Base-by-base conservation (phyloP, 208 protist species). In the Trypanosoma cruzi region DNA sequence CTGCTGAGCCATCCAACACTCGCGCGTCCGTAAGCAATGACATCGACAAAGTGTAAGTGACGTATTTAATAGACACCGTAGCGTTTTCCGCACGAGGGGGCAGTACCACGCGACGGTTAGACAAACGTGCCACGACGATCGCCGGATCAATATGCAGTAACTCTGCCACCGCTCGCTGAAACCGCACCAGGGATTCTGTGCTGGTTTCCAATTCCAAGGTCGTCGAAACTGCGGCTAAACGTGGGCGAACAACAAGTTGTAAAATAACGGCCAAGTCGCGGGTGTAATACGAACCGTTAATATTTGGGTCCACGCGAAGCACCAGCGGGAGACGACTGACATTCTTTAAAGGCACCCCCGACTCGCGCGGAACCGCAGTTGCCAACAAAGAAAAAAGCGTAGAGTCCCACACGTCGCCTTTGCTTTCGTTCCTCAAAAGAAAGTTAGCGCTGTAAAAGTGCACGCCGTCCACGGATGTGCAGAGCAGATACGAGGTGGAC, bases 361-460 rank as follows among this genome's bases (percentile, higher is more conserved):
- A 28, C 36, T 56, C 18, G 28, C 36, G 32, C n/a, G 73, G 56
- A 40, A 59, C 10, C 68, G 55, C 36, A 34, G 28, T 36, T 54
- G 24, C 18, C 53, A 64, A 40, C 1, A 40, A 46, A 29, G 49
- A 46, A n/a, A 55, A 7, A 44, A n/a, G 18, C 37, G 32, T 14
- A 42, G 26, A 22, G 22, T 29, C 48, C 16, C 37, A 29, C 22
- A 2, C 36, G 32, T 4, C 32, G 59, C 32, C 31, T 18, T 32
- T 10, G 28, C 28, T 29, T 1, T 22, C 20, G 13, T n/a, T 34
- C 31, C 24, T 5, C 46, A 37, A 26, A 0, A 28, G 54, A 26
- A 53, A 26, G 64, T 90, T 88, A 50, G 88, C 73, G 73, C 82
- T 89, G 68, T 84, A 87, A 62, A 88, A 93, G 48, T 81, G 72